phyloP scores from a whole-genome alignment of 768 basidiomycete genomes.

The Erythrobasidium yunnanense region DNA sequence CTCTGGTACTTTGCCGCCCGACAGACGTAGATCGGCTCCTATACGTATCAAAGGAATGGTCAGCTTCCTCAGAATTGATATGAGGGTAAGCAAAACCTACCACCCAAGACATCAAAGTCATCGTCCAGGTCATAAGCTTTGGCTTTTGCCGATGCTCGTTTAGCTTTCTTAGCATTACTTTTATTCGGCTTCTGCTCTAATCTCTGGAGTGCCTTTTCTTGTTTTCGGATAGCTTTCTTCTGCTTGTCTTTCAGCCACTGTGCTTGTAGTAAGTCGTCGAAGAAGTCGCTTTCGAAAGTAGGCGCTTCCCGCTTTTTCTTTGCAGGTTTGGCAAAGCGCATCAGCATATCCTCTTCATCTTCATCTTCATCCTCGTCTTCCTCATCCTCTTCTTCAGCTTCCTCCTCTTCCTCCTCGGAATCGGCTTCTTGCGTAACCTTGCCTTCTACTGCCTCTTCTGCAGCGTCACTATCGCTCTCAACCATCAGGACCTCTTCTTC shows the following conservation, averaged over 20 bases:
- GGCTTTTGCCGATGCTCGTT: not conserved
- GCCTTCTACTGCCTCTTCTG: not conserved
- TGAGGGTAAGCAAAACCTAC: not conserved
- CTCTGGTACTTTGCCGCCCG: constrained; percentile 5
- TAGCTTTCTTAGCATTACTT: constrained; percentile 12
- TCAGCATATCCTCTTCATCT: not conserved
- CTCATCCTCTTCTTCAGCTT: not conserved
- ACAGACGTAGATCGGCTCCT: not conserved
- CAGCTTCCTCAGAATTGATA: no score
- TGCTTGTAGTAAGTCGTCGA: constrained; percentile 11
- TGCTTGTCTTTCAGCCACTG: constrained; percentile 13
- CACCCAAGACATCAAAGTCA: not conserved
- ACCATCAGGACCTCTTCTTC: not conserved
- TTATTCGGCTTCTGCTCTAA: constrained; percentile 3
- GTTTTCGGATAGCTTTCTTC: constrained; percentile 11
- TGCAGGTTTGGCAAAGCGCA: not conserved
- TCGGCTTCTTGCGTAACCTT: not conserved
- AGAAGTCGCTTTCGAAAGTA: constrained; percentile 3
- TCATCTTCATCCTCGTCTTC: not conserved
- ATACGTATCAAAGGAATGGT: no score
- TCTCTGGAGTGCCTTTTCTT: constrained; percentile 5
- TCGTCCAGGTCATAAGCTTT: not conserved
- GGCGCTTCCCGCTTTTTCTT: not conserved
- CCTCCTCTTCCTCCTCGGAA: not conserved
- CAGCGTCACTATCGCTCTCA: not conserved